Conservation (phyloP, 192 early-diverging fungal genomes). For the Entomortierella parvispora region DNA sequence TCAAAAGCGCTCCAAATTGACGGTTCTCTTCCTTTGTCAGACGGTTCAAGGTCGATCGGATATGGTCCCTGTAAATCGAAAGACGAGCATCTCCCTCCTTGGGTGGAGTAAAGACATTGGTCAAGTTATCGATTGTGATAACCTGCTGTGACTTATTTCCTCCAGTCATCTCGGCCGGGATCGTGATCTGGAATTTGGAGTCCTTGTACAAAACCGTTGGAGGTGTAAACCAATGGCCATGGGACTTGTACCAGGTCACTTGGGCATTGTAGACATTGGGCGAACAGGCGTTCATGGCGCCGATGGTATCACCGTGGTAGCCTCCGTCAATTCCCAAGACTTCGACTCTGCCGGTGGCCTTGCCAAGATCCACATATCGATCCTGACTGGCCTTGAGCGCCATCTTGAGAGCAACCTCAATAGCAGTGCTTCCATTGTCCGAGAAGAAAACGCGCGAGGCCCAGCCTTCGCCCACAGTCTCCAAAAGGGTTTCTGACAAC, state of each 20-base stretch:
- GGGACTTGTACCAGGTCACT: conserved; percentile 74
- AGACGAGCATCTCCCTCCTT: conserved; percentile 35
- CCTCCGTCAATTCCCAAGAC: conserved; percentile 76
- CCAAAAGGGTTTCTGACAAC: conserved; percentile 67
- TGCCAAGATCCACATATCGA: conserved; percentile 44
- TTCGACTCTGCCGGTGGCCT: conserved; percentile 52
- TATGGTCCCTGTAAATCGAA: conserved; percentile 55
- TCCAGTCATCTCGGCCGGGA: conserved; percentile 51
- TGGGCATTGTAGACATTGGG: conserved; percentile 77
- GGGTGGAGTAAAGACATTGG: conserved; percentile 21
- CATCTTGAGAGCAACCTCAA: conserved; percentile 88
- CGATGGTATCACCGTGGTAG: conserved; percentile 92
- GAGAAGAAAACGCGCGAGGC: conserved; percentile 80
- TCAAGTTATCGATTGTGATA: conserved; percentile 28
- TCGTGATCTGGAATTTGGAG: conserved; percentile 51
- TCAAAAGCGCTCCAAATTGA: conserved; percentile 67
- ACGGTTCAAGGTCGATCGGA: conserved; percentile 46
- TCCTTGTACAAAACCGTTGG: conserved; percentile 65
- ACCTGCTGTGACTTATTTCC: conserved; percentile 9
- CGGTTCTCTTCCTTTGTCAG: conserved; percentile 52
- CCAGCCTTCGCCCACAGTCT: conserved; percentile 65
- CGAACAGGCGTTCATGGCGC: conserved; percentile 82
- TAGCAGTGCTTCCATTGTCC: conserved; percentile 84
- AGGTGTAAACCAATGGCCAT: conserved; percentile 77
- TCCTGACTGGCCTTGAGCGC: conserved; percentile 66